Conservation (phyloP, 257 asterid species). For the Lithospermum erythrorhizon region DNA sequence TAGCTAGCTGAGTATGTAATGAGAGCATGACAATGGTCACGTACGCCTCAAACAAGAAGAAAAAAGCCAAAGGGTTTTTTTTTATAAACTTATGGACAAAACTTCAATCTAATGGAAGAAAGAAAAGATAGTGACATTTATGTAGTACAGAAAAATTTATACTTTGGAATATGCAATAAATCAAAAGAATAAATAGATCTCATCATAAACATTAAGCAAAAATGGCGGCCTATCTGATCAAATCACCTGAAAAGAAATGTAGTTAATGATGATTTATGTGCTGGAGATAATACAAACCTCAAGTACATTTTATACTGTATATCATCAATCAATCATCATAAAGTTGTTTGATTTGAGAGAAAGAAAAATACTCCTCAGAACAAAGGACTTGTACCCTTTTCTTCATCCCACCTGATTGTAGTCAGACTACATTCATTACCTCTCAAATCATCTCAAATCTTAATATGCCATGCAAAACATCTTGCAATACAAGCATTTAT, state of each 20-base stretch:
- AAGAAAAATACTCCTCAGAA: conserved; percentile 3
- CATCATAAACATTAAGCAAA: conserved; percentile 16
- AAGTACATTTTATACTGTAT: conserved; percentile 15
- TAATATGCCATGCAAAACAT: background rate
- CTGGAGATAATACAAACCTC: conserved; percentile 15
- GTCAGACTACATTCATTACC: background rate
- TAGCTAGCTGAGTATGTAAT: conserved; percentile 32
- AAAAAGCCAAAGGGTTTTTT: conserved; percentile 7
- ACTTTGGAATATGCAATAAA: background rate
- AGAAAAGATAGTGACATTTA: background rate
- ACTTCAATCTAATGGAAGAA: conserved; percentile 2
- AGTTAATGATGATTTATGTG: conserved; percentile 1
- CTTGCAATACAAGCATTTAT: too few relatives aligned
- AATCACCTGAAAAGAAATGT: conserved; percentile 25
- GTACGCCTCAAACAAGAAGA: conserved; percentile 7
- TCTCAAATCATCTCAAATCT: background rate
- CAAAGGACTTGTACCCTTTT: background rate
- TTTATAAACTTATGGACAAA: conserved; percentile 26
- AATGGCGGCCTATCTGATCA: conserved; percentile 77
- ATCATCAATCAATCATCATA: conserved; percentile 55
- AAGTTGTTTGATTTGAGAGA: conserved; percentile 24
- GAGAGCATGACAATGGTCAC: conserved; percentile 2
- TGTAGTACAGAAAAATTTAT: conserved; percentile 5
- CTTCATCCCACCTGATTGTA: conserved; percentile 3
- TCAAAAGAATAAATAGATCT: conserved; percentile 4